These are phyloP conservation scores for sunflower (Helianthus annuus) DNA, from an alignment of 129 eudicot genomes.

Conservation along the genomic window DNA sequence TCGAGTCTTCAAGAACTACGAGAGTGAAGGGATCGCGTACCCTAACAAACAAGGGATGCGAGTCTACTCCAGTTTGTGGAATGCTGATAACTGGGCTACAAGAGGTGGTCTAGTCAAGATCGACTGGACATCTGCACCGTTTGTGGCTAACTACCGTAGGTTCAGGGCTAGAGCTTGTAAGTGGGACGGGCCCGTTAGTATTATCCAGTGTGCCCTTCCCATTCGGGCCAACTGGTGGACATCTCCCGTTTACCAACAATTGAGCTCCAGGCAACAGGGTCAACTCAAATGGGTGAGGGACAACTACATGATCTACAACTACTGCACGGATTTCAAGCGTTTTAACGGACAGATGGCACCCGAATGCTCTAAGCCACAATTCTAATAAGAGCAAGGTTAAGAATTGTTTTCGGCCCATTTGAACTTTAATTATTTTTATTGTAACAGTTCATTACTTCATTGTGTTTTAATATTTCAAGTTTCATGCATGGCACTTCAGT, in stretches of 20 bases:
- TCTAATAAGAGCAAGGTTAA: slow-evolving; percentile 3
- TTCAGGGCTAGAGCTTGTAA: slow-evolving; percentile 59
- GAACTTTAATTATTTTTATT: too few relatives aligned
- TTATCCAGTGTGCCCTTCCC: slow-evolving; percentile 36
- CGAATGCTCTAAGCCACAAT: slow-evolving; percentile 58
- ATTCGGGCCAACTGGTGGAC: slow-evolving; percentile 58
- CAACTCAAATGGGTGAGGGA: slow-evolving; percentile 54
- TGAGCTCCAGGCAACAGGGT: slow-evolving; percentile 35
- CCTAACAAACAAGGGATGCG: slow-evolving; percentile 73
- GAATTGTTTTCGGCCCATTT: too few relatives aligned
- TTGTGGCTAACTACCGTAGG: slow-evolving; percentile 41
- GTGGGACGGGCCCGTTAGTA: slow-evolving; percentile 47
- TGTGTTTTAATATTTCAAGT: too few relatives aligned
- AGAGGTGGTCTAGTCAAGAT: slow-evolving; percentile 65
- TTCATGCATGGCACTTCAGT: too few relatives aligned
- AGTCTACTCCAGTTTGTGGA: slow-evolving; percentile 72
- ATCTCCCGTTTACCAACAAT: slow-evolving; percentile 34
- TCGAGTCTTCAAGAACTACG: slow-evolving; percentile 57
- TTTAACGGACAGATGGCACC: slow-evolving; percentile 53
- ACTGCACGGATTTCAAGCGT: slow-evolving; percentile 52
- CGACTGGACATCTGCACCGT: slow-evolving; percentile 66
- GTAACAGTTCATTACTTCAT: too few relatives aligned
- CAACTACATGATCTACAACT: slow-evolving; percentile 61
- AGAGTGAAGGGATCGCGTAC: slow-evolving; percentile 52
- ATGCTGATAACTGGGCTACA: slow-evolving; percentile 82